phyloP scores from a whole-genome alignment of 768 basidiomycete species.

The Vararia minispora region DNA sequence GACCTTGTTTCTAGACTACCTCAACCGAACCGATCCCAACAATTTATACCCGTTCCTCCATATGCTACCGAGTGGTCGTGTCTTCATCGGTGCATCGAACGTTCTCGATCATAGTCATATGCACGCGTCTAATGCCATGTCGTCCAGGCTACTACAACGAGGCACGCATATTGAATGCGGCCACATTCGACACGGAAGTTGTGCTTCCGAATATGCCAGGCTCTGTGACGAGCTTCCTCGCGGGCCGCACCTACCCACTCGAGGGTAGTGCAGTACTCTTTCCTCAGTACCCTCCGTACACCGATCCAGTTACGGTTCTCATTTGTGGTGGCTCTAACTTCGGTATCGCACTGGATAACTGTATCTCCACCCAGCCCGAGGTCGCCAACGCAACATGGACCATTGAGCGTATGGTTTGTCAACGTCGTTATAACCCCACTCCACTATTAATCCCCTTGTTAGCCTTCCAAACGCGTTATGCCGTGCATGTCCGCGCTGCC shows the following conservation, averaged over 20 bases:
- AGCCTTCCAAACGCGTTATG: constrained; percentile 71
- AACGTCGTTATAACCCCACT: not conserved
- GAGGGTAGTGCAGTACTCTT: constrained; percentile 62
- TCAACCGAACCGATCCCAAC: constrained; percentile 64
- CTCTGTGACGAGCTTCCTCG: constrained; percentile 59
- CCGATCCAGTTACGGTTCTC: constrained; percentile 54
- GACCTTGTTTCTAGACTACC: constrained; percentile 48
- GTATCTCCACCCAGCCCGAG: constrained; percentile 60
- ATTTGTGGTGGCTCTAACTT: constrained; percentile 69
- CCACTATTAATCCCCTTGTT: not conserved
- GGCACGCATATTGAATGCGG: constrained; percentile 62
- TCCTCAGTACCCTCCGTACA: constrained; percentile 64
- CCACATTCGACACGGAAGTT: constrained; percentile 48
- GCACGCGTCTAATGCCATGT: not conserved
- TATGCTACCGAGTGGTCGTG: constrained; percentile 53
- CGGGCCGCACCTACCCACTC: constrained; percentile 68
- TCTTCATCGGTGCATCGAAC: constrained; percentile 56
- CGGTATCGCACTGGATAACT: constrained; percentile 53
- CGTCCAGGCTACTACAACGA: constrained; percentile 65
- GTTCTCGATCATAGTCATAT: not conserved
- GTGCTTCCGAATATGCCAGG: constrained; percentile 66
- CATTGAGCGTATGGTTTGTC: constrained; percentile 66
- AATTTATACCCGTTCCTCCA: constrained; percentile 74
- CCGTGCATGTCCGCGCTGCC: constrained; percentile 63
- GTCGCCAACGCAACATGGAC: constrained; percentile 50